phyloP scores from a whole-genome alignment of 2,329 filamentous ascomycete genomes.

The Pseudogymnoascus sp. region DNA sequence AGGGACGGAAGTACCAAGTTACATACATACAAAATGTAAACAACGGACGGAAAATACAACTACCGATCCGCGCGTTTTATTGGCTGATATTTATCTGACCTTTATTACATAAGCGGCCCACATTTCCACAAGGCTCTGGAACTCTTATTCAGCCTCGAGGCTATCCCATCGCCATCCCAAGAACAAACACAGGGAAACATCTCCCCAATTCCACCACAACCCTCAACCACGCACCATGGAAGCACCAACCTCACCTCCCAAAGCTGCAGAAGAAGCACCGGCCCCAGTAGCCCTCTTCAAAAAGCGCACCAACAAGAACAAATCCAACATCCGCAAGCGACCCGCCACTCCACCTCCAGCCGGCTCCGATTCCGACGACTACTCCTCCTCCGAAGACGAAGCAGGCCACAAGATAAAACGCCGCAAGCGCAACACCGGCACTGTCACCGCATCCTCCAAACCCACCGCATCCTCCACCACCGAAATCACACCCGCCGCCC shows the following conservation, averaged over 20 bases:
- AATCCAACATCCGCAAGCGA: conserved; percentile 72
- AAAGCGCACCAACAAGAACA: conserved; percentile 71
- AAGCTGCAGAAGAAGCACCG: conserved; percentile 56
- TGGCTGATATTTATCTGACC: neutral
- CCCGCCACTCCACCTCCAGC: conserved; percentile 69
- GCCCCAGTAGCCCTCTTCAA: conserved; percentile 64
- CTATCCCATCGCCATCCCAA: neutral
- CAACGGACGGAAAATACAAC: conserved; percentile 8
- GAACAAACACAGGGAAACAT: neutral
- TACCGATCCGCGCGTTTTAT: neutral
- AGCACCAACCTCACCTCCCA: neutral
- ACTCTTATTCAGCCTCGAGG: conserved; percentile 6
- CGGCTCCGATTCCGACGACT: conserved; percentile 50
- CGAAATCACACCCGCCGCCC: conserved; percentile 45
- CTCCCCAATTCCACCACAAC: neutral
- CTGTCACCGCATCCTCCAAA: conserved; percentile 58
- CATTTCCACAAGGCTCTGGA: conserved; percentile 3
- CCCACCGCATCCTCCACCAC: conserved; percentile 34
- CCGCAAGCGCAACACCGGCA: conserved; percentile 59
- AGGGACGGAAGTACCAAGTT: neutral
- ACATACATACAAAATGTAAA: neutral
- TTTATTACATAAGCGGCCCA: neutral
- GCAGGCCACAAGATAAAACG: conserved; percentile 72
- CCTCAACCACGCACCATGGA: neutral
- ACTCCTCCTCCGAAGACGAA: conserved; percentile 68